Evolutionary conservation across 306 rosid genomes (phyloP), one percentile per base, ranked within the genome.

Genomic region (Cucumis cinereus): DNA sequence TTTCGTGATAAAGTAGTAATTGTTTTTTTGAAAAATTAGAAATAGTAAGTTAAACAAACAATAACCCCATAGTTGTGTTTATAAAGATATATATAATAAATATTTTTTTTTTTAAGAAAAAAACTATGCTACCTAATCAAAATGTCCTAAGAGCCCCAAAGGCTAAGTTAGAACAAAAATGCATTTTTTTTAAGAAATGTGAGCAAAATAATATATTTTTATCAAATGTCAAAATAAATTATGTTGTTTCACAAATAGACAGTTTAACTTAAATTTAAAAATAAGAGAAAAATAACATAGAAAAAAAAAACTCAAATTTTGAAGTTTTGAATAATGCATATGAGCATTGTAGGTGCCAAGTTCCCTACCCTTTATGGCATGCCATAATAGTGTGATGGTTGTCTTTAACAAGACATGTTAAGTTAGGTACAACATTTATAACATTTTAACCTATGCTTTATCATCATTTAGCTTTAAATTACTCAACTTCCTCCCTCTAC

Each of bases 361-460:
- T 86, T 86, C 84, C 92, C 80, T 89, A 82, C 77, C 78, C 59
- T 81, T 84, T 87, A 49, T 85, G 88, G 90, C 89, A 86, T 36
- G 78, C 75, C 79, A 79, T 43, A 75, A 50, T 54, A 63, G 82
- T 79, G 86, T 79, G 86, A 87, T 77, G 52, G 45, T 35, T 45
- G 74, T 69, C 56, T 69, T 69, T 43, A 69, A 43, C 74, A 41
- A 69, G 38, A 69, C 23, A 20, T 69, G 56, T 69, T 69, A 45
- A 14, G 90, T 88, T 84, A 88, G 96, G 96, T 90, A 66, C 84
- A 83, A 66, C 87, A 60, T 81, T 87, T 78, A 83, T 81, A 84
- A 73, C 83, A 60, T 75, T 78, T 79, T 78, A 72, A n/a, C 1
- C 16, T n/a, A 11, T 26, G 77, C 82, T 78, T 84, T 30, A 30